Evolutionary conservation across 176 grass and related monocot species (phyloP).

Genomic region (Pontederia crassipes): DNA sequence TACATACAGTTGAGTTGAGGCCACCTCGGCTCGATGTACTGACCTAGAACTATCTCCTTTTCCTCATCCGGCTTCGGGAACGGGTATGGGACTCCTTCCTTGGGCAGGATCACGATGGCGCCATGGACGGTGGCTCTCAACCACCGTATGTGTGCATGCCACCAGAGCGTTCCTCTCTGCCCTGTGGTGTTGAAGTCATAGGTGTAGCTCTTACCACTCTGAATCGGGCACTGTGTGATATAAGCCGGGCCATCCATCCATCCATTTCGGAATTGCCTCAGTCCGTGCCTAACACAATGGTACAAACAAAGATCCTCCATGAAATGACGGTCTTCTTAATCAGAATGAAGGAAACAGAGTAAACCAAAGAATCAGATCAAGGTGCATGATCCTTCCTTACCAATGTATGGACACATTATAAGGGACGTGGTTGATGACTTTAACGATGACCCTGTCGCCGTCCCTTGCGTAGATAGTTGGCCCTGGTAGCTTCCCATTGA

Average conservation of each 20-base stretch:
- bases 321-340: too few relatives aligned
- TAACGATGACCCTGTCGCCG: slow-evolving; percentile 44
- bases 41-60: slow-evolving; percentile 44
- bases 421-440: slow-evolving; percentile 31
- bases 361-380: too few relatives aligned
- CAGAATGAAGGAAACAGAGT: neutral
- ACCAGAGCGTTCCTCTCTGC: slow-evolving; percentile 43
- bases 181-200: slow-evolving; percentile 54
- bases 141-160: slow-evolving; percentile 59
- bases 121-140: slow-evolving; percentile 55
- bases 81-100: slow-evolving; percentile 45
- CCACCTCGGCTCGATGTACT: neutral
- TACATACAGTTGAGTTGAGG: too few relatives aligned
- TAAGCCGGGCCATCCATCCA: slow-evolving; percentile 61
- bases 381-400: slow-evolving; percentile 4
- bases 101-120: slow-evolving; percentile 42
- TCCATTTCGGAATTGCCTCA: slow-evolving; percentile 62
- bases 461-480: slow-evolving; percentile 54
- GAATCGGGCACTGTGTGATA: slow-evolving; percentile 59
- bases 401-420: slow-evolving; percentile 62
- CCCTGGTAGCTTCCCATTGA: slow-evolving; percentile 47
- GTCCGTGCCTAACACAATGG: slow-evolving; percentile 32
- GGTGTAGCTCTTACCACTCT: slow-evolving; percentile 26
- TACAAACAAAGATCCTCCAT: neutral
- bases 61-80: slow-evolving; percentile 42